Percentiles rank a stretch among this genome's conserved stretches.
Evolutionary conservation across 2,329 filamentous ascomycete species (phyloP).

Genomic region (Cytospora paraplurivora): DNA sequence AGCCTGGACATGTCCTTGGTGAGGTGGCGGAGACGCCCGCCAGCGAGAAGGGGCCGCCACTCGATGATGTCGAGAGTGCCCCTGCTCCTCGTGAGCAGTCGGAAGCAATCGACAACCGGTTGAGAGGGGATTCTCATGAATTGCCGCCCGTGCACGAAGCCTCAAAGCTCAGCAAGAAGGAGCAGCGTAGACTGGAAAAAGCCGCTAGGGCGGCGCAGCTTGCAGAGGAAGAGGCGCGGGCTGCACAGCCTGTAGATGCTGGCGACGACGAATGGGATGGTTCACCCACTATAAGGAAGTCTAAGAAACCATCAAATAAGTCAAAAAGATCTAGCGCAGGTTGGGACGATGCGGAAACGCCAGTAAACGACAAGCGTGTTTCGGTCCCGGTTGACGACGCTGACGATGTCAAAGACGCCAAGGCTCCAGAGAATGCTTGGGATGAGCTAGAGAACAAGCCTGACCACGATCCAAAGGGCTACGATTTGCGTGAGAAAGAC

Average conservation of each 20-base stretch:
- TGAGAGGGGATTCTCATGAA: slow-evolving; percentile 35
- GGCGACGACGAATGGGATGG: slow-evolving; percentile 36
- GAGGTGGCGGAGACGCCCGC: slow-evolving; percentile 48
- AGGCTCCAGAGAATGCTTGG: slow-evolving; percentile 36
- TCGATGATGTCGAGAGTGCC: slow-evolving; percentile 32
- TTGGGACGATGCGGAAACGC: slow-evolving; percentile 29
- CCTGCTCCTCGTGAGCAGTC: slow-evolving; percentile 24
- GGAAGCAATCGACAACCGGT: slow-evolving; percentile 37
- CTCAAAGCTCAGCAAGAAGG: slow-evolving; percentile 50
- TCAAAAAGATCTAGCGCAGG: slow-evolving; percentile 25
- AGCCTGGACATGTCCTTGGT: slow-evolving; percentile 50
- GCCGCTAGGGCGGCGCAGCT: slow-evolving; percentile 38
- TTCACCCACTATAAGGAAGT: slow-evolving; percentile 35
- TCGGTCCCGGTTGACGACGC: slow-evolving; percentile 38
- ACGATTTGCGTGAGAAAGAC: slow-evolving; percentile 41
- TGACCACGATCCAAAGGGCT: slow-evolving; percentile 37
- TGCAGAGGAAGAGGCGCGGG: slow-evolving; percentile 30
- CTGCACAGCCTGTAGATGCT: slow-evolving; percentile 14
- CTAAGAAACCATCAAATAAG: slow-evolving; percentile 38
- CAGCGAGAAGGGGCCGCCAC: slow-evolving; percentile 37
- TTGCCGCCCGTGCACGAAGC: slow-evolving; percentile 29
- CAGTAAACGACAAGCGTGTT: slow-evolving; percentile 36
- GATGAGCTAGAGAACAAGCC: slow-evolving; percentile 37
- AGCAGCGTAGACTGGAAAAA: slow-evolving; percentile 52
- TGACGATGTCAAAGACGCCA: slow-evolving; percentile 35